phyloP scores from a whole-genome alignment of 2,329 filamentous ascomycete species.

The Neocatenulostroma microsporum region DNA sequence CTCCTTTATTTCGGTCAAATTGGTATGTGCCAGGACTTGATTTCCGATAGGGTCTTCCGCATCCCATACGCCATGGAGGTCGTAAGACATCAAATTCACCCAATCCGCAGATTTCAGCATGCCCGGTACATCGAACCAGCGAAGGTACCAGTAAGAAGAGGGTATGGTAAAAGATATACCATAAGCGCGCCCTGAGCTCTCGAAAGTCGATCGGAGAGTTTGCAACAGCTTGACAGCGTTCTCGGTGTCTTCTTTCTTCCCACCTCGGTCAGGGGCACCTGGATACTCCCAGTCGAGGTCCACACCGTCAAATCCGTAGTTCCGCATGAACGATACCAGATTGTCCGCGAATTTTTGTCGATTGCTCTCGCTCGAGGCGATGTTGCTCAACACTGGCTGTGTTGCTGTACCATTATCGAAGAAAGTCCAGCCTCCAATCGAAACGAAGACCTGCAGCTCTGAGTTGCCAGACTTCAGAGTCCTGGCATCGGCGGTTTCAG shows the following conservation, averaged over 20 bases:
- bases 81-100: slow-evolving; percentile 8
- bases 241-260: neutral
- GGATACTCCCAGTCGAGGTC: slow-evolving; percentile 14
- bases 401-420: slow-evolving; percentile 21
- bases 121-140: neutral
- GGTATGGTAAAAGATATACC: neutral
- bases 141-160: neutral
- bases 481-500: too few relatives aligned
- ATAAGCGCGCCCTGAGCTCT: too few relatives aligned
- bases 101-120: slow-evolving; percentile 7
- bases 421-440: slow-evolving; percentile 2
- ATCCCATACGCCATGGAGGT: too few relatives aligned
- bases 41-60: too few relatives aligned
- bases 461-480: slow-evolving; percentile 1
- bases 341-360: slow-evolving; percentile 2
- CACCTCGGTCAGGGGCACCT: neutral
- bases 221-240: neutral
- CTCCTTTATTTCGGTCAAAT: slow-evolving; percentile 41
- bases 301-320: slow-evolving; percentile 13
- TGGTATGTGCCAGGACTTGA: slow-evolving; percentile 37
- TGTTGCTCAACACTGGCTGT: slow-evolving; percentile 23
- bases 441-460: neutral
- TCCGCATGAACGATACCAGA: slow-evolving; percentile 8
- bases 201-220: neutral
- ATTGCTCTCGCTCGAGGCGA: slow-evolving; percentile 14